Conservation (phyloP, 805 yeast genomes). For the Schizosaccharomyces pombe region DNA sequence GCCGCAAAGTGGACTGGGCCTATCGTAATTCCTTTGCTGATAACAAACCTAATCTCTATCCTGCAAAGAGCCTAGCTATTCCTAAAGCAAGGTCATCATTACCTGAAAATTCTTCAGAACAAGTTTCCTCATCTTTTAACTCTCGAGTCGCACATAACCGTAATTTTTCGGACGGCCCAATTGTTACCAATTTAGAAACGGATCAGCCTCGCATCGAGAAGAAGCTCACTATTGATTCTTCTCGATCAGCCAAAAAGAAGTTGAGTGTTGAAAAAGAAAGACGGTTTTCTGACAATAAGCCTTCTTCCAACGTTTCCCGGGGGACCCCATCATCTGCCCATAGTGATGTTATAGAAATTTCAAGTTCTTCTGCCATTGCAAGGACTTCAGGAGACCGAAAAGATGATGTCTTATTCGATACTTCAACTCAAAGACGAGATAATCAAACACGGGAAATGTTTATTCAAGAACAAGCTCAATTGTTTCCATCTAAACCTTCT, state of each 20-base stretch:
- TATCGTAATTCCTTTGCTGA: neutral
- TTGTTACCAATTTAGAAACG: neutral
- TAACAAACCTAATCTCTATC: too few relatives aligned
- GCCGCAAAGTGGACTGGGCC: neutral
- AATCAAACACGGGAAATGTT: too few relatives aligned
- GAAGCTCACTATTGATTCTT: too few relatives aligned
- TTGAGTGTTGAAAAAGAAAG: too few relatives aligned
- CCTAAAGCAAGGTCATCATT: neutral
- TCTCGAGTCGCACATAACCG: neutral
- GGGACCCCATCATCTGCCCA: too few relatives aligned
- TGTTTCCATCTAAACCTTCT: neutral
- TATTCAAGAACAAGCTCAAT: neutral
- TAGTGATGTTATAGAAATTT: neutral
- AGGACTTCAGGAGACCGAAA: too few relatives aligned
- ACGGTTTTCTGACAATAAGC: too few relatives aligned
- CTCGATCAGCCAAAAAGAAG: too few relatives aligned
- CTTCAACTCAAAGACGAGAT: neutral
- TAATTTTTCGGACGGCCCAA: neutral
- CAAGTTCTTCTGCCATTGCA: neutral
- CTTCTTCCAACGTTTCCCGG: too few relatives aligned
- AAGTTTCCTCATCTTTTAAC: neutral
- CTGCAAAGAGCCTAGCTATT: neutral
- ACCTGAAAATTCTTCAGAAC: neutral
- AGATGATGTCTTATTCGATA: neutral
- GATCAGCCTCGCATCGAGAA: too few relatives aligned